phyloP scores from a whole-genome alignment of 2,329 filamentous ascomycete species.

The Annulohypoxylon truncatum region DNA sequence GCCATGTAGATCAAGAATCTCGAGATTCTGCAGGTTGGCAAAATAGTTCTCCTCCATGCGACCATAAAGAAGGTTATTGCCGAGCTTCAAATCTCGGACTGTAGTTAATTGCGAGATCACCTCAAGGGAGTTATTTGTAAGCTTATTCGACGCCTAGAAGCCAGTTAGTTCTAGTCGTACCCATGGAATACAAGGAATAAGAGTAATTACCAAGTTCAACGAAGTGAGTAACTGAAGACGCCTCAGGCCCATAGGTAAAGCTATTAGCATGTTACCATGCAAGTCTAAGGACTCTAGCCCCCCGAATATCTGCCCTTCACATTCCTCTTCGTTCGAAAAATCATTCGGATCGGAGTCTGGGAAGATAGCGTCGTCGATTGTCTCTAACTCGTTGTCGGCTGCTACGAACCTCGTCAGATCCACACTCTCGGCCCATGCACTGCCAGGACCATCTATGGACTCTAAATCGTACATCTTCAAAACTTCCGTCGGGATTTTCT shows the following conservation, averaged over 20 bases:
- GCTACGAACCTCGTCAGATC: conserved; percentile 86
- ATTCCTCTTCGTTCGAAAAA: conserved; percentile 72
- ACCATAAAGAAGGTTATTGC: conserved; percentile 79
- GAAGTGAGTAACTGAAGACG: conserved; percentile 79
- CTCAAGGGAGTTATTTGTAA: conserved; percentile 77
- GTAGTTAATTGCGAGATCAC: conserved; percentile 78
- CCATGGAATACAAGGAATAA: not conserved
- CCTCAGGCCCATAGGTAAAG: conserved; percentile 80
- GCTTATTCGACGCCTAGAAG: conserved; percentile 79
- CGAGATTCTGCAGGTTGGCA: conserved; percentile 73
- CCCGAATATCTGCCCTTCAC: conserved; percentile 80
- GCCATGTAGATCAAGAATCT: conserved; percentile 82
- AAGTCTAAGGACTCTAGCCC: conserved; percentile 84
- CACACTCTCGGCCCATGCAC: conserved; percentile 90
- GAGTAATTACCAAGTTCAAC: conserved; percentile 77
- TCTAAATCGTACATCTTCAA: conserved; percentile 91
- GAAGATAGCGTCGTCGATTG: conserved; percentile 79
- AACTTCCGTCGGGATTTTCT: conserved; percentile 83
- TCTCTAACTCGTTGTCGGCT: conserved; percentile 88
- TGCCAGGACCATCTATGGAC: conserved; percentile 68
- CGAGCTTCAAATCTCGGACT: conserved; percentile 83
- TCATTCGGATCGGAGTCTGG: conserved; percentile 74
- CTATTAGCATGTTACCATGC: conserved; percentile 82
- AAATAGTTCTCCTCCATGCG: conserved; percentile 72
- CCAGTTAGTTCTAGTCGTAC: conserved; percentile 40